Evolutionary conservation across 495 filamentous ascomycete genomes (phyloP), one percentile per base, ranked within the genome.

Genomic region (Penicillium canariense): DNA sequence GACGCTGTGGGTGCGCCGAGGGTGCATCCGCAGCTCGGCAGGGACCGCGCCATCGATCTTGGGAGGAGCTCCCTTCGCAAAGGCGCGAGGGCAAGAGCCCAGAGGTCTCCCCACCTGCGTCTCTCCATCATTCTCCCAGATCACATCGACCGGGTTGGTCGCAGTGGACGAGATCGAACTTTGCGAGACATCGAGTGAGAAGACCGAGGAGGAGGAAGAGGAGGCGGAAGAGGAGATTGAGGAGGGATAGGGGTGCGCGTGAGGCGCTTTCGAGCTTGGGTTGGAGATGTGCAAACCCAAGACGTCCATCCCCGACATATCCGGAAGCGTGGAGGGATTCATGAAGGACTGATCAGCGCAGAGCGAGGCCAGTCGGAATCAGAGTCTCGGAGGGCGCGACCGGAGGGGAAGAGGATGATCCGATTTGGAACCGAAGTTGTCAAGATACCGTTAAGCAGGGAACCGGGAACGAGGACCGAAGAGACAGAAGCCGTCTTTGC

Each of bases 181-280:
- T 56, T 76, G 82, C 8, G 63, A 48, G 77, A 82, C 38, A 77
- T 83, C 81, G 65, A 89, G 79, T 48, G 91, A 95, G 77, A 90
- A 94, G 60, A 91, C 80, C 12, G 90, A 91, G 5, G 90, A 91
- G 50, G 86, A 80, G 38, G 83, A 83, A 26, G 89, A 90, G 20
- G 87, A 86, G 28, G 87, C 88, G 65, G 83, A 86, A 44, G 87
- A 85, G 66, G 85, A 81, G 73, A 87, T 70, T n/a, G 82, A 83
- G 42, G 81, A 79, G 62, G 78, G 80, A 66, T 90, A 91, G 55
- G 85, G 84, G 61, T 77, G 71, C 62, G 73, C 68, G 64, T 72
- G 65, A 50, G 68, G 65, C 59, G 70, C 66, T 67, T 68, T 71
- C 51, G 63, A 61, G 55, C 68, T 57, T 52, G 69, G 68, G 73